A percentile compares a stretch with the other conserved stretches of the same genome.
Evolutionary conservation across 805 yeast species (phyloP).

Genomic region (Wickerhamomyces queroliae): DNA sequence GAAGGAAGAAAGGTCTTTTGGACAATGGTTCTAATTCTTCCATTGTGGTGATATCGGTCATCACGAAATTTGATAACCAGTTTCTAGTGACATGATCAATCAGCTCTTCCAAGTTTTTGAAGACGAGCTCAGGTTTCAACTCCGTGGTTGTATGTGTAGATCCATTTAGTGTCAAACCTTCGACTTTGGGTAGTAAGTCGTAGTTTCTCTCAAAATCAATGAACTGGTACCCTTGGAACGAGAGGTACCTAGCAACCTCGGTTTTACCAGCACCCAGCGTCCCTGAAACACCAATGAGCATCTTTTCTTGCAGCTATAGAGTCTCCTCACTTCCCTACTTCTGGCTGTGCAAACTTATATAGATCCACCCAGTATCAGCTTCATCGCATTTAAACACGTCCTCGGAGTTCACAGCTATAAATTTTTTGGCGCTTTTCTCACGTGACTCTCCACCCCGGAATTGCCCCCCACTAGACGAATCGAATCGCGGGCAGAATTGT

Average conservation of each 20-base stretch:
- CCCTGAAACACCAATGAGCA: conserved; percentile 77
- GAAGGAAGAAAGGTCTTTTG: conserved; percentile 80
- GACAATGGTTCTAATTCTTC: conserved; percentile 40
- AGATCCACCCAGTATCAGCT: too few species aligned
- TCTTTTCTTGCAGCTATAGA: conserved; percentile 17
- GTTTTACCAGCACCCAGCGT: conserved; percentile 61
- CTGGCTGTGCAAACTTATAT: not conserved
- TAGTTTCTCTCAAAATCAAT: conserved; percentile 21
- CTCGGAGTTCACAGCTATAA: too few species aligned
- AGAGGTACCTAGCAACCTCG: conserved; percentile 54
- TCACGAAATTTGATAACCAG: conserved; percentile 61
- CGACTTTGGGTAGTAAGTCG: conserved; percentile 4
- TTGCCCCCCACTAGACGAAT: not conserved
- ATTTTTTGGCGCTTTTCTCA: not conserved
- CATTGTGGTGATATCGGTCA: conserved; percentile 41
- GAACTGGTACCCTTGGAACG: conserved; percentile 44
- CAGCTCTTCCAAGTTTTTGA: conserved; percentile 37
- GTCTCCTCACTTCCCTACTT: not conserved
- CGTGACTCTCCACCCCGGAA: not conserved
- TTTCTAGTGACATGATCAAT: conserved; percentile 56
- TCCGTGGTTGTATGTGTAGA: conserved; percentile 6
- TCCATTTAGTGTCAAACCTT: conserved; percentile 12
- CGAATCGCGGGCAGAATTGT: not conserved
- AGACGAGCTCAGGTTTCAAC: conserved; percentile 23
- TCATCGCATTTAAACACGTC: too few species aligned